Evolutionary conservation across 2,329 filamentous ascomycete species (phyloP).

Genomic region (Penicillium sp.): DNA sequence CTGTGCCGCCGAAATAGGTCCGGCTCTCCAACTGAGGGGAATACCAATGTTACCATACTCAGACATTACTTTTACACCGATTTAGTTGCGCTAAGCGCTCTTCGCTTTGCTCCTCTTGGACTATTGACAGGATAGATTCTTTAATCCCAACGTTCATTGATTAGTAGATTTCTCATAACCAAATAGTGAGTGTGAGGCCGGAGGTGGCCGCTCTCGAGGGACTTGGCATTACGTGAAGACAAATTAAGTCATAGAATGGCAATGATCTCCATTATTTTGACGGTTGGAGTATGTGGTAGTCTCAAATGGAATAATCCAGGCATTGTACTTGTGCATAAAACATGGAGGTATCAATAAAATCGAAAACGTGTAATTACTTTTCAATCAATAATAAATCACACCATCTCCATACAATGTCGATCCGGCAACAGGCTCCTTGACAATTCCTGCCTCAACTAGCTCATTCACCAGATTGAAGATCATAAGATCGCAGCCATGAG

Average conservation of each 20-base stretch:
- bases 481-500: conserved; percentile 62
- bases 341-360: not conserved
- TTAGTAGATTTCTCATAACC: not conserved
- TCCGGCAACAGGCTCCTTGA: conserved; percentile 1
- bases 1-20: not conserved
- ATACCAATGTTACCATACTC: not conserved
- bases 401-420: conserved; percentile 4
- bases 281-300: too few species aligned
- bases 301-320: too few species aligned
- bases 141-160: not conserved
- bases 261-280: not conserved
- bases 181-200: not conserved
- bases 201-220: not conserved
- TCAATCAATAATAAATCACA: not conserved
- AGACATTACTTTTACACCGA: not conserved
- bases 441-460: conserved; percentile 41
- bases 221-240: not conserved
- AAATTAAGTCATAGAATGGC: not conserved
- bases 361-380: not conserved
- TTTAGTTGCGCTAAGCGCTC: not conserved
- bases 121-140: not conserved
- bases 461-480: conserved; percentile 56
- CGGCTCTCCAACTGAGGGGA: not conserved
- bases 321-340: too few species aligned
- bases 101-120: not conserved